phyloP scores from a whole-genome alignment of 2,329 filamentous ascomycete species.

The Tolypocladium capitatum region DNA sequence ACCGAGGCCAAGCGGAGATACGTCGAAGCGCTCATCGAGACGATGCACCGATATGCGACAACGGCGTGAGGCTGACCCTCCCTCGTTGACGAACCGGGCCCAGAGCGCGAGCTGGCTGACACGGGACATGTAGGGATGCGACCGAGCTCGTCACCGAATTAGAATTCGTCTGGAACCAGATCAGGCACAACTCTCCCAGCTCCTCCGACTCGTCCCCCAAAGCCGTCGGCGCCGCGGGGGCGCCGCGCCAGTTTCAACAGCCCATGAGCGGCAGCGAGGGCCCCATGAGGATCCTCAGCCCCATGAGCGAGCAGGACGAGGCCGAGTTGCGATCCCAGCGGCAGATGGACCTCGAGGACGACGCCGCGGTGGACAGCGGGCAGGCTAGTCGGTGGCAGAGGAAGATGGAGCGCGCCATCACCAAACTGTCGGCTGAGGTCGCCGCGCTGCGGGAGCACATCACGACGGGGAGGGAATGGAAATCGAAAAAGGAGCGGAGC shows the following conservation, averaged over 20 bases:
- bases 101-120: not conserved
- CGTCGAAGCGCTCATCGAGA: constrained; percentile 86
- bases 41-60: constrained; percentile 91
- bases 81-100: not conserved
- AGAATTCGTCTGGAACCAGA: constrained; percentile 99
- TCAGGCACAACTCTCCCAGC: constrained; percentile 69
- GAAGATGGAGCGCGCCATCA: constrained; percentile 72
- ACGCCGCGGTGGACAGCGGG: constrained; percentile 23
- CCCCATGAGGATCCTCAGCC: constrained; percentile 61
- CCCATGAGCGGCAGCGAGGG: constrained; percentile 35
- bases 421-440: constrained; percentile 83
- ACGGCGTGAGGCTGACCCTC: constrained; percentile 45
- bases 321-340: constrained; percentile 41
- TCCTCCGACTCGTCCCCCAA: constrained; percentile 46
- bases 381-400: constrained; percentile 56
- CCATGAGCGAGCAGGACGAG: constrained; percentile 74
- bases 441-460: constrained; percentile 88
- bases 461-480: constrained; percentile 60
- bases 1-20: constrained; percentile 93
- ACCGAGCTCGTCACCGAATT: constrained; percentile 81
- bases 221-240: constrained; percentile 18
- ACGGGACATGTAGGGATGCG: constrained; percentile 44
- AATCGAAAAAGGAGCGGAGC: constrained; percentile 49
- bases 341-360: constrained; percentile 31
- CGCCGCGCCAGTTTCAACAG: constrained; percentile 30